Base-by-base conservation (phyloP, 2,329 filamentous ascomycete species). In the Colletotrichum musae region DNA sequence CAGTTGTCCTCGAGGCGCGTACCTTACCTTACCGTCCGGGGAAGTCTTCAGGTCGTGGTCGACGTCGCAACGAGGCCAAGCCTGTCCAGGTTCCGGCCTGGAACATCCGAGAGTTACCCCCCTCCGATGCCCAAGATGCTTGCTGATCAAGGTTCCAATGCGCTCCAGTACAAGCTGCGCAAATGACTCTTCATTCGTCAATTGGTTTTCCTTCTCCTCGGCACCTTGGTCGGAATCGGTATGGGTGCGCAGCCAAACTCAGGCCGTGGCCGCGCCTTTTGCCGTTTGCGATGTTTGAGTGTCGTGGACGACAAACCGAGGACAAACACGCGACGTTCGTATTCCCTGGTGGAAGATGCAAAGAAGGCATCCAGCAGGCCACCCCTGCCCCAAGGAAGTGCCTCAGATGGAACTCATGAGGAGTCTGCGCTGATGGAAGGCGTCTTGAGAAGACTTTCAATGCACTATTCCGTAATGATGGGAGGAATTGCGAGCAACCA, bases 111-210 rank as follows among this genome's bases (percentile, higher is more conserved):
- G 54, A 68, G 59, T 58, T 41, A 54, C 26, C 16, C 47, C 41
- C 28, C 48, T 65, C 60, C 54, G 16, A 51, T 39, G 26, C 10
- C 61, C 13, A 47, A 26, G 48, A 47, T 39, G 47, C 39, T 52
- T 65, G 32, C 32, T 36, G 32, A 36, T 48, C 53, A 65, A 65
- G 54, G 53, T 65, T 65, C 47, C 48, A 51, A 51, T 65, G 54
- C 53, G 47, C 47, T 21, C 21, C 47, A 9, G 21, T 9, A 50
- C 12, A 41, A 58, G 60, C 50, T 24, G 24, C 50, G 26, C 39
- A n/a, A 10, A 16, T 54, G 51, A 6, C 41, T 28, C 28, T 18
- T 51, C 16, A 51, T 59, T 59, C 57, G 57, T 28, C 15, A 48
- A 24, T 47, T 24, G 43, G 45, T 9, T 4, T 24, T 24, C 21